phyloP scores from a whole-genome alignment of 2,329 filamentous ascomycete genomes.

The Pseudogymnoascus sp. region DNA sequence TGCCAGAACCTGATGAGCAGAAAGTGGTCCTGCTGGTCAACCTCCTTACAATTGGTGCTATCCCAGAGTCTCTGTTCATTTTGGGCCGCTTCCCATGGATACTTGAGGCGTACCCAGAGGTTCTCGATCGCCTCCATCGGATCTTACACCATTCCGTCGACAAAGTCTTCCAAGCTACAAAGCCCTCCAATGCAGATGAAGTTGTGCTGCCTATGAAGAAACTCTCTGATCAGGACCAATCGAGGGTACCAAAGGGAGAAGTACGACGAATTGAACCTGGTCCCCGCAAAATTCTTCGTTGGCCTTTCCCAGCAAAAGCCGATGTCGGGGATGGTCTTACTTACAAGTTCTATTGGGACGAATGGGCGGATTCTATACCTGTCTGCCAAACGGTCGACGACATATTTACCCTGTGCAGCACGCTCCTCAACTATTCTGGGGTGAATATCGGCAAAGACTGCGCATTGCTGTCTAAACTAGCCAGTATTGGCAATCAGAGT shows the following conservation, averaged over 20 bases:
- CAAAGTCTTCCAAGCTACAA: constrained; percentile 53
- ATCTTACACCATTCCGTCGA: constrained; percentile 75
- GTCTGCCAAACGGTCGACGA: constrained; percentile 87
- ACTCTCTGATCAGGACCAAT: constrained; percentile 52
- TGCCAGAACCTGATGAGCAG: constrained; percentile 73
- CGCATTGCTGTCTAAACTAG: constrained; percentile 67
- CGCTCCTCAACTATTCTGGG: constrained; percentile 76
- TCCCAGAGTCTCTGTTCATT: constrained; percentile 89
- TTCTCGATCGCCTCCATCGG: constrained; percentile 74
- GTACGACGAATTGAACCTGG: constrained; percentile 52
- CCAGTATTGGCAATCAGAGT: constrained; percentile 75
- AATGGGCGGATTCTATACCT: constrained; percentile 90
- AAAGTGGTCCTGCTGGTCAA: constrained; percentile 80
- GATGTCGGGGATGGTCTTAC: constrained; percentile 66
- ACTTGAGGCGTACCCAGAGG: constrained; percentile 71
- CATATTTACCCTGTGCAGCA: constrained; percentile 76
- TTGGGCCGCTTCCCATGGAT: constrained; percentile 91
- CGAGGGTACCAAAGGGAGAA: constrained; percentile 58
- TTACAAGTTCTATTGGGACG: constrained; percentile 94
- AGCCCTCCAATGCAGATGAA: constrained; percentile 33
- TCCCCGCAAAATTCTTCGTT: constrained; percentile 63
- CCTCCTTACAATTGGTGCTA: constrained; percentile 79
- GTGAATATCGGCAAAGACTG: constrained; percentile 84
- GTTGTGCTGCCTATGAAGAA: constrained; percentile 37
- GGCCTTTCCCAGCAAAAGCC: constrained; percentile 73